Evolutionary conservation across 345 rosid species (phyloP).

Genomic region (Draba incana): DNA sequence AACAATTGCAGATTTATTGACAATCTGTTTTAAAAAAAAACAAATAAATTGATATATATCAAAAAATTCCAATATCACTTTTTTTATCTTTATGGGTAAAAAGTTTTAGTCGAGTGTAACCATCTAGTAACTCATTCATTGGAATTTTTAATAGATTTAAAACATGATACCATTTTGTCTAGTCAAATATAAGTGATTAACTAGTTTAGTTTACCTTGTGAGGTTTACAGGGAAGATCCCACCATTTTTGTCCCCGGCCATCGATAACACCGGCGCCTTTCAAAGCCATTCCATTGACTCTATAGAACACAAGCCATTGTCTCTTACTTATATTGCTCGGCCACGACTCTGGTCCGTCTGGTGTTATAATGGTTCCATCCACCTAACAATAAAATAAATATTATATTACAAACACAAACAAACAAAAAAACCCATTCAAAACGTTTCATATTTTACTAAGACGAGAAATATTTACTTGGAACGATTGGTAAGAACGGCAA

Average conservation of each 20-base stretch:
- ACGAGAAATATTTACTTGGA: slow-evolving; percentile 59
- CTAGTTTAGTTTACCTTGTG: slow-evolving; percentile 62
- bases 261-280: slow-evolving; percentile 84
- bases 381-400: slow-evolving; percentile 33
- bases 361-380: slow-evolving; percentile 67
- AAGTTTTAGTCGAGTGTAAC: too few relatives aligned
- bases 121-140: too few relatives aligned
- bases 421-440: slow-evolving; percentile 1
- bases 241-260: slow-evolving; percentile 96
- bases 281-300: slow-evolving; percentile 68
- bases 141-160: neutral
- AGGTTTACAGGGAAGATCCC: slow-evolving; percentile 99
- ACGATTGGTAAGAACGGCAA: slow-evolving; percentile 59
- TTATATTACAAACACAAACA: neutral
- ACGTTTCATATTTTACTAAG: slow-evolving; percentile 4
- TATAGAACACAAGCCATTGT: slow-evolving; percentile 95
- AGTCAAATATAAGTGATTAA: neutral
- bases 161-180: neutral
- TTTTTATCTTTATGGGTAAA: too few relatives aligned
- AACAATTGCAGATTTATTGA: slow-evolving; percentile 58
- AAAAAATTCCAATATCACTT: neutral
- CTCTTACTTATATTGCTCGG: slow-evolving; percentile 67
- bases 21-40: slow-evolving; percentile 45
- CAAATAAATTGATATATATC: neutral
- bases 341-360: slow-evolving; percentile 82